Evolutionary conservation across 2,329 filamentous ascomycete species (phyloP).

Genomic region (Thermothelomyces thermophilus): DNA sequence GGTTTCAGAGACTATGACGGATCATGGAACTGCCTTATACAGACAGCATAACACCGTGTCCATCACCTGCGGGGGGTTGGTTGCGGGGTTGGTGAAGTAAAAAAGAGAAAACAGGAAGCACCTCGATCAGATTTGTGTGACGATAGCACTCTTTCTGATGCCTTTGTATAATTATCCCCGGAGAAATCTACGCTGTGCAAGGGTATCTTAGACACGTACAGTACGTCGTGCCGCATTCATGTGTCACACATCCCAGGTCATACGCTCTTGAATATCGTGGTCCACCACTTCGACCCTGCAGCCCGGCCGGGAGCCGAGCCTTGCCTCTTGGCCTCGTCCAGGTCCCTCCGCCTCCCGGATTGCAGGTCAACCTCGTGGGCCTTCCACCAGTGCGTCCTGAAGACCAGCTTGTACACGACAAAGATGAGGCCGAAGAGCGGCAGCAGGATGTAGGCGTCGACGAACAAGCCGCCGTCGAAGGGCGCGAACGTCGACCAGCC

Average conservation of each 20-base stretch:
- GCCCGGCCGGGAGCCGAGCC: conserved; percentile 24
- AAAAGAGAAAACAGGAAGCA: too few relatives aligned
- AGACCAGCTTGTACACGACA: conserved; percentile 46
- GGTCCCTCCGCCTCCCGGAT: conserved; percentile 47
- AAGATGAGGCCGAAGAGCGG: conserved; percentile 55
- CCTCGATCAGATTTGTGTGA: too few relatives aligned
- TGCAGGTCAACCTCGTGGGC: conserved; percentile 50
- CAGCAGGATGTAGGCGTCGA: conserved; percentile 57
- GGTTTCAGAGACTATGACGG: too few relatives aligned
- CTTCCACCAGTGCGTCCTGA: conserved; percentile 46
- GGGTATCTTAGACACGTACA: too few relatives aligned
- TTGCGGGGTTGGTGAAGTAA: too few relatives aligned
- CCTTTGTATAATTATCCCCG: too few relatives aligned
- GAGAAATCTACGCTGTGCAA: too few relatives aligned
- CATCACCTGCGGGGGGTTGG: too few relatives aligned
- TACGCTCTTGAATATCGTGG: conserved; percentile 29
- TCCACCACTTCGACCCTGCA: conserved; percentile 34
- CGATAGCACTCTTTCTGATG: too few relatives aligned
- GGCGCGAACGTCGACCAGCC: conserved; percentile 55
- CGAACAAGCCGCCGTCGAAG: conserved; percentile 52
- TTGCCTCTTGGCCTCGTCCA: conserved; percentile 39
- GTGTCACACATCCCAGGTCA: conserved; percentile 3
- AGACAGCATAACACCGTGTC: too few relatives aligned
- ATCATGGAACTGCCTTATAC: too few relatives aligned
- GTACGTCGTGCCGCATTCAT: too few relatives aligned